Conservation (phyloP, 257 asterid species). For the Fraxinus cuspidata region DNA sequence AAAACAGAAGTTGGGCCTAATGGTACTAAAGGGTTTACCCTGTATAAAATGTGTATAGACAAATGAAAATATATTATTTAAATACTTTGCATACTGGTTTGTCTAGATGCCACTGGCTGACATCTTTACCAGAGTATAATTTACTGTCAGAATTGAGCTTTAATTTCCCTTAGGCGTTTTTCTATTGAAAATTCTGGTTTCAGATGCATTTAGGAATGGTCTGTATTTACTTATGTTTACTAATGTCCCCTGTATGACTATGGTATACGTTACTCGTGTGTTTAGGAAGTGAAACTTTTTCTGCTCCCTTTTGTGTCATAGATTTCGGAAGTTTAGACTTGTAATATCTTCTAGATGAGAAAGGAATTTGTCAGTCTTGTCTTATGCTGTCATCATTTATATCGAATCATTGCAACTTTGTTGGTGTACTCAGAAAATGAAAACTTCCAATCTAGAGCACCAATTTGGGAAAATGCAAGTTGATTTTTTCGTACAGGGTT, state of each 20-base stretch:
- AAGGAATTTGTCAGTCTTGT: neutral
- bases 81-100: neutral
- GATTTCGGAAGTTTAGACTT: too few relatives aligned
- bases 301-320: neutral
- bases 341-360: neutral
- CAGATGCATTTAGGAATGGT: neutral
- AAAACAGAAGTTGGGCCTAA: too few relatives aligned
- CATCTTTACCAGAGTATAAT: neutral
- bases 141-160: neutral
- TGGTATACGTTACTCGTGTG: neutral
- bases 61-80: too few relatives aligned
- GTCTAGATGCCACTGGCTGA: neutral
- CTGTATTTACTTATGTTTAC: neutral
- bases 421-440: neutral
- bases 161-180: too few relatives aligned
- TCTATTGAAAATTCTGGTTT: neutral
- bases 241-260: neutral
- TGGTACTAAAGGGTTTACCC: too few relatives aligned
- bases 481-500: neutral
- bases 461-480: constrained; percentile 11
- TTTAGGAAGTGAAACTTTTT: neutral
- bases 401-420: neutral
- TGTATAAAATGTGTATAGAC: too few relatives aligned
- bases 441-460: neutral
- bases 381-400: neutral